A percentile compares a stretch with the other conserved stretches of the same genome.
Conservation (phyloP, 2,329 filamentous ascomycete species). For the Paraconiothyrium sp. region DNA sequence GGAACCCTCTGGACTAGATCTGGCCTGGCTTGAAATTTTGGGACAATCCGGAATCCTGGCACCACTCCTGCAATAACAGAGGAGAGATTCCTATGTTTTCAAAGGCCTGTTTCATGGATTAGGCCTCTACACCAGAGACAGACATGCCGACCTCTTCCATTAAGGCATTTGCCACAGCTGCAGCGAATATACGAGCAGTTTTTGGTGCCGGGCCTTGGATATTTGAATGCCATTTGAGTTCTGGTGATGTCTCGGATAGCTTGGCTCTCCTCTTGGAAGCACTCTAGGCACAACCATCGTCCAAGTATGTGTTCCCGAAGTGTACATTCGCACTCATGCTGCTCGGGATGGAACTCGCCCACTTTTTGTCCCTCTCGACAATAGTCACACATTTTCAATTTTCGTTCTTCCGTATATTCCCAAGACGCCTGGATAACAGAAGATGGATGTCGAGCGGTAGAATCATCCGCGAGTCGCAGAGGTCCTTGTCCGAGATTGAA, state of each 20-base stretch:
- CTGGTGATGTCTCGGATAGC: neutral
- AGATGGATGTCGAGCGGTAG: slow-evolving; percentile 35
- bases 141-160: neutral
- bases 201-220: neutral
- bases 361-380: slow-evolving; percentile 9
- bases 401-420: slow-evolving; percentile 30
- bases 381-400: slow-evolving; percentile 20
- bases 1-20: neutral
- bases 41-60: neutral
- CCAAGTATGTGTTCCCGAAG: slow-evolving; percentile 30
- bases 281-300: slow-evolving; percentile 35
- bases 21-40: neutral
- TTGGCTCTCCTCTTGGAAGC: slow-evolving; percentile 22
- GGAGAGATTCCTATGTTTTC: neutral
- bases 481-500: slow-evolving; percentile 34
- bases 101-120: neutral
- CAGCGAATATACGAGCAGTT: neutral
- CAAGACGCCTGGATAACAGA: slow-evolving; percentile 39
- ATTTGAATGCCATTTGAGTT: neutral
- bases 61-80: neutral
- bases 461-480: slow-evolving; percentile 28
- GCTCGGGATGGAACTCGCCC: slow-evolving; percentile 1
- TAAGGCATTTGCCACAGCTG: neutral
- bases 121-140: slow-evolving; percentile 13
- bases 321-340: slow-evolving; percentile 29